A percentile compares a stretch with the other conserved stretches of the same genome.
Evolutionary conservation across 768 basidiomycete species (phyloP).

Genomic region (Candolleomyces aberdarensis): DNA sequence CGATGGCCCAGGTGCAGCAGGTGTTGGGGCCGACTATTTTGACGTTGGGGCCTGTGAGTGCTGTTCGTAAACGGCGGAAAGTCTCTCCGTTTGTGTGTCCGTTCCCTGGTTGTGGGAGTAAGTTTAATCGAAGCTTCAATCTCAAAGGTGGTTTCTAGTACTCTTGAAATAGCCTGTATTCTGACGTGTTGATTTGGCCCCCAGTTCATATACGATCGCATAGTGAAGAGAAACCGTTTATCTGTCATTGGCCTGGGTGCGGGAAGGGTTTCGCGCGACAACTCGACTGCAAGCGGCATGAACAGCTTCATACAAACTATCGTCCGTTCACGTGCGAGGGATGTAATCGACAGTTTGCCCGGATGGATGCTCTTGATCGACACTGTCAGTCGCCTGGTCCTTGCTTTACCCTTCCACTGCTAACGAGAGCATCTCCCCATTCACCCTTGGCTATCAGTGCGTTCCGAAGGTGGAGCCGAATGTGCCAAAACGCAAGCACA

Average conservation of each 20-base stretch:
- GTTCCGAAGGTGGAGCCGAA: too few relatives aligned
- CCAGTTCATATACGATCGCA: constrained; percentile 89
- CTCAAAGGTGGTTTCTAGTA: constrained; percentile 59
- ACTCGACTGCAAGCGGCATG: constrained; percentile 96
- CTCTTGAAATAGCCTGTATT: background rate
- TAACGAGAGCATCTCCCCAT: too few relatives aligned
- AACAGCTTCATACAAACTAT: constrained; percentile 90
- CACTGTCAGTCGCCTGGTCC: constrained; percentile 64
- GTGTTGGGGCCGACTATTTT: constrained; percentile 81
- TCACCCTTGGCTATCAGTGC: too few relatives aligned
- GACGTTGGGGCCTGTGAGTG: constrained; percentile 84
- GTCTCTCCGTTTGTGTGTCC: constrained; percentile 85
- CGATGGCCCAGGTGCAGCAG: constrained; percentile 3
- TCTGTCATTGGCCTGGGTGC: constrained; percentile 93
- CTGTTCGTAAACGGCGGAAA: constrained; percentile 79
- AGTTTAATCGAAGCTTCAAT: constrained; percentile 92
- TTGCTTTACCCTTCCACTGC: background rate
- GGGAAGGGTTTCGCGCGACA: constrained; percentile 92
- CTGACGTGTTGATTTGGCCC: constrained; percentile 1
- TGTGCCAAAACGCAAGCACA: too few relatives aligned
- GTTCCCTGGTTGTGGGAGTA: constrained; percentile 79
- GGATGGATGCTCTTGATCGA: constrained; percentile 92
- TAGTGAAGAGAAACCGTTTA: constrained; percentile 92
- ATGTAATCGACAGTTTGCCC: constrained; percentile 88
- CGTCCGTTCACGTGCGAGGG: constrained; percentile 92